Evolutionary conservation across 371 early-diverging fungal species (phyloP).

Genomic region (Rhizopus sp.): DNA sequence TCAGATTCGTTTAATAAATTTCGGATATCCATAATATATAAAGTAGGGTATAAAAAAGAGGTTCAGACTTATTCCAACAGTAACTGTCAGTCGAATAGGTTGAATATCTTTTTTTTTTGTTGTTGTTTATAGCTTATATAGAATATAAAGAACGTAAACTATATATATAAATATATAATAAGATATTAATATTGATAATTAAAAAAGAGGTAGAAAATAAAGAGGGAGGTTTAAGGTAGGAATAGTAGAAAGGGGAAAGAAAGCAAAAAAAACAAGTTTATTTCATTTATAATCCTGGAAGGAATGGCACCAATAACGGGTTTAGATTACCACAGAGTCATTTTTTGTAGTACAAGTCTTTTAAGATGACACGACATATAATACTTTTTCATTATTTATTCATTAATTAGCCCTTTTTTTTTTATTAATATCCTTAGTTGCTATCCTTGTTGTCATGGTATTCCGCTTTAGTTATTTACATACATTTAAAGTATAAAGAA

Average conservation of each 20-base stretch:
- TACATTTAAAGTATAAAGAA: background rate
- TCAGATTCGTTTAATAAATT: constrained; percentile 43
- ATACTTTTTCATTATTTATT: constrained; percentile 1
- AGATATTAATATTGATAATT: constrained; percentile 2
- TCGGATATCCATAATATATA: constrained; percentile 44
- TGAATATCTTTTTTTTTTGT: background rate
- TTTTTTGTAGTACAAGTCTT: constrained; percentile 3
- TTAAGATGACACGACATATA: constrained; percentile 1
- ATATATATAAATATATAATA: constrained; percentile 4
- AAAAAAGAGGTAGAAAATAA: background rate
- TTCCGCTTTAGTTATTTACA: background rate
- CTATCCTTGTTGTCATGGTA: too few species aligned
- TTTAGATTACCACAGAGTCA: constrained; percentile 2
- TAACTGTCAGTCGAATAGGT: background rate
- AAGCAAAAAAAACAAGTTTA: constrained; percentile 1
- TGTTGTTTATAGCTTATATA: background rate
- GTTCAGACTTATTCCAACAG: background rate
- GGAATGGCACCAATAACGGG: constrained; percentile 3
- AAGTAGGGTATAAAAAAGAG: background rate
- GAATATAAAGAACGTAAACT: constrained; percentile 1
- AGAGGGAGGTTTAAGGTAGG: background rate
- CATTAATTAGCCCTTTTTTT: background rate
- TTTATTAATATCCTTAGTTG: background rate
- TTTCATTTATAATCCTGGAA: constrained; percentile 14
- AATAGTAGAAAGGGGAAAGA: constrained; percentile 1